phyloP scores from a whole-genome alignment of 257 asterid species.

The Capsicum chinense region DNA sequence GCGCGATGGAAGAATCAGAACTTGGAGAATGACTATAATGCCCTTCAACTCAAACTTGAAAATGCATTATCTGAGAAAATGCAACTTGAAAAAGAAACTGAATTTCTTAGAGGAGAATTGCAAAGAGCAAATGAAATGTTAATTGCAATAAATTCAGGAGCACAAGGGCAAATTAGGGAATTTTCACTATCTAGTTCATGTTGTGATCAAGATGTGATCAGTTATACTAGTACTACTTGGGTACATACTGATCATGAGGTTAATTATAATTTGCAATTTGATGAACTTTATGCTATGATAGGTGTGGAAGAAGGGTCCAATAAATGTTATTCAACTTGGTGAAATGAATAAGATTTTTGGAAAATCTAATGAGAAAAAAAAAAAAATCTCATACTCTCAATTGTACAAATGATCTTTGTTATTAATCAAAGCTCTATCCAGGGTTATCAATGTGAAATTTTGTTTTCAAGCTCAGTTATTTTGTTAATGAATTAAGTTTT shows the following conservation, averaged over 20 bases:
- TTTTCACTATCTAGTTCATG: slow-evolving; percentile 53
- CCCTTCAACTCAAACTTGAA: slow-evolving; percentile 66
- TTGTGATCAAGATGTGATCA: slow-evolving; percentile 52
- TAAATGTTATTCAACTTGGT: not conserved
- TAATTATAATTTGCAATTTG: slow-evolving; percentile 47
- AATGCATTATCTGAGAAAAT: slow-evolving; percentile 62
- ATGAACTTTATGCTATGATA: slow-evolving; percentile 71
- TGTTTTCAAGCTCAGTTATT: not conserved
- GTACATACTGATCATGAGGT: slow-evolving; percentile 34
- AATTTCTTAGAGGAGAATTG: slow-evolving; percentile 58
- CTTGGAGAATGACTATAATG: slow-evolving; percentile 64
- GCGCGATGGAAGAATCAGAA: slow-evolving; percentile 91
- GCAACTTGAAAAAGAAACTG: slow-evolving; percentile 61
- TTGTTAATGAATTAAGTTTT: too few relatives aligned
- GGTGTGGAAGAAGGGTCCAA: slow-evolving; percentile 41
- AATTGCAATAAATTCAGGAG: slow-evolving; percentile 32
- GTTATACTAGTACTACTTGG: slow-evolving; percentile 51
- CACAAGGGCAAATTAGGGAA: slow-evolving; percentile 31
- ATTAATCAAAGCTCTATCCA: not conserved
- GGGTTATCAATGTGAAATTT: not conserved
- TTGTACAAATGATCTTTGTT: not conserved
- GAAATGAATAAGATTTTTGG: not conserved
- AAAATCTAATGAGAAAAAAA: not conserved
- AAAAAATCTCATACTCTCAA: not conserved
- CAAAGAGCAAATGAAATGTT: slow-evolving; percentile 54